Conservation (phyloP, 2,329 filamentous ascomycete genomes). For the Capronia americana region DNA sequence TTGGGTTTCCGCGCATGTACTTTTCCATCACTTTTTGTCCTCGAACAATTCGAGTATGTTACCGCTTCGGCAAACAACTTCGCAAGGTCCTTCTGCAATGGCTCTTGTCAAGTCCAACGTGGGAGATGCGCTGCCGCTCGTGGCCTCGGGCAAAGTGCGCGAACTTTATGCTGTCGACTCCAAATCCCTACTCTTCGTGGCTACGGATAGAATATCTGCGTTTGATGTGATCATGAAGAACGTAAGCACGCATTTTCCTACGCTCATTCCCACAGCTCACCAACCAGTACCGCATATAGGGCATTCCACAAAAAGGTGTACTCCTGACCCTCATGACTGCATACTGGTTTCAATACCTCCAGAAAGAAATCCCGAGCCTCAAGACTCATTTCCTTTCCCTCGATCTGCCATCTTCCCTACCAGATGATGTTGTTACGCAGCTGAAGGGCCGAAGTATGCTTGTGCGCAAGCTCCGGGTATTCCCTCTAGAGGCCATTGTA, state of each 20-base stretch:
- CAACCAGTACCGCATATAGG: slow-evolving; percentile 54
- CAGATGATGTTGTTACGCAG: slow-evolving; percentile 22
- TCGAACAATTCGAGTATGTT: neutral
- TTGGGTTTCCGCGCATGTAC: neutral
- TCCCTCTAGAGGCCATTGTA: slow-evolving; percentile 84
- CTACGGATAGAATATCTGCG: slow-evolving; percentile 89
- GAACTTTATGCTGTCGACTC: slow-evolving; percentile 78
- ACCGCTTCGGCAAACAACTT: neutral
- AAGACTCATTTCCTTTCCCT: slow-evolving; percentile 69
- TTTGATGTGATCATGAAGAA: slow-evolving; percentile 92
- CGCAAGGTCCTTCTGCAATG: slow-evolving; percentile 23
- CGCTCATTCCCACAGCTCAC: slow-evolving; percentile 46
- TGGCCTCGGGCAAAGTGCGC: slow-evolving; percentile 76
- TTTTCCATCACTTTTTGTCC: neutral
- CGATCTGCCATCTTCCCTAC: slow-evolving; percentile 60
- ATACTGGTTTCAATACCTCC: slow-evolving; percentile 71
- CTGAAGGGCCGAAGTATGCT: slow-evolving; percentile 72
- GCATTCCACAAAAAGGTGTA: slow-evolving; percentile 70
- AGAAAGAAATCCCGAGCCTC: slow-evolving; percentile 61
- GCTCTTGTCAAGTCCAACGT: slow-evolving; percentile 48
- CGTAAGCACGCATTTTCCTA: slow-evolving; percentile 54
- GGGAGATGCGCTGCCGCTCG: slow-evolving; percentile 52
- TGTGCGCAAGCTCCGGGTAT: slow-evolving; percentile 73
- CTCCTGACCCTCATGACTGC: slow-evolving; percentile 71
- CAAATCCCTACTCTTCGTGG: slow-evolving; percentile 77